These are phyloP conservation scores for Coemansia sp. DNA, from an alignment of 192 early-diverging fungal genomes.

Conservation along the genomic window DNA sequence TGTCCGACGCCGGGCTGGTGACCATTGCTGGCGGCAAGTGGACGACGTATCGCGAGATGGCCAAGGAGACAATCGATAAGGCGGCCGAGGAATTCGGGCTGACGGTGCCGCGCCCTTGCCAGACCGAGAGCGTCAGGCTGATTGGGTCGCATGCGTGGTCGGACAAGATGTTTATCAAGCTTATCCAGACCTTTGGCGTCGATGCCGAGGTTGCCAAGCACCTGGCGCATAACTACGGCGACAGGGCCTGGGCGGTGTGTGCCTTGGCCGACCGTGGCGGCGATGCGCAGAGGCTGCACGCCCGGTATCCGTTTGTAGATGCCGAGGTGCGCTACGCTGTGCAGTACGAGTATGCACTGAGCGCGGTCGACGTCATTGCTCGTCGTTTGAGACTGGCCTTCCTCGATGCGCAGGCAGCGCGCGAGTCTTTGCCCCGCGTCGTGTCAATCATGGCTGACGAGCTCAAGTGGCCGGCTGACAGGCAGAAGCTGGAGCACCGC, in stretches of 20 bases:
- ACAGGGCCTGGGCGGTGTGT: conserved; percentile 92
- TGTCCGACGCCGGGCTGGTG: conserved; percentile 72
- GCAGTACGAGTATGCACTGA: conserved; percentile 88
- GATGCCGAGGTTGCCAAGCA: conserved; percentile 91
- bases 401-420: conserved; percentile 88
- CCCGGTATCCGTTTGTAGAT: conserved; percentile 89
- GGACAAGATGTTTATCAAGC: conserved; percentile 91
- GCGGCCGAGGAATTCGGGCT: conserved; percentile 77
- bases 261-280: conserved; percentile 73
- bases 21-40: conserved; percentile 98
- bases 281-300: conserved; percentile 67
- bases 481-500: conserved; percentile 67
- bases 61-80: conserved; percentile 87
- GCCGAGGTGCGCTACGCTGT: conserved; percentile 92
- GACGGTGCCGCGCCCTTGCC: conserved; percentile 65
- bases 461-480: conserved; percentile 70
- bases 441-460: conserved; percentile 91
- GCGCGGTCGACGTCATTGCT: conserved; percentile 90
- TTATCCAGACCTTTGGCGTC: conserved; percentile 94
- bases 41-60: conserved; percentile 98
- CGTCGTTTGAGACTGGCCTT: conserved; percentile 90
- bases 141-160: conserved; percentile 87
- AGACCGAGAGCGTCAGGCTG: conserved; percentile 72
- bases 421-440: conserved; percentile 80
- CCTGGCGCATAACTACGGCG: conserved; percentile 88